Evolutionary conservation across 768 basidiomycete species (phyloP).

Genomic region (Boletus subcaerulescens): DNA sequence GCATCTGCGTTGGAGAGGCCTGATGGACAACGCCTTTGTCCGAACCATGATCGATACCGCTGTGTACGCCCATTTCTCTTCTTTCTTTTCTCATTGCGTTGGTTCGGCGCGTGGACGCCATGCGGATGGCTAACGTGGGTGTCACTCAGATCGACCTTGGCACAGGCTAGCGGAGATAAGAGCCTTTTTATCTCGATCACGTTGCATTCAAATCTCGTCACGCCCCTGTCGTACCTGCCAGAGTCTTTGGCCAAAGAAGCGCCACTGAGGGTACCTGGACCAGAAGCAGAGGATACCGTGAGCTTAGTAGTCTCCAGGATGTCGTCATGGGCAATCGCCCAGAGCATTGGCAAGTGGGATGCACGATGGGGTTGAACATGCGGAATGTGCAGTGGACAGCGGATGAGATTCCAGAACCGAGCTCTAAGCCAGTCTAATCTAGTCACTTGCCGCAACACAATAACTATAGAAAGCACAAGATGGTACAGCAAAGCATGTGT

Average conservation of each 20-base stretch:
- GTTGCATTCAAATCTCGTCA: slow-evolving; percentile 39
- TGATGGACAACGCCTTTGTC: slow-evolving; percentile 52
- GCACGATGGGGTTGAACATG: slow-evolving; percentile 40
- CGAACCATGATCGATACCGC: slow-evolving; percentile 47
- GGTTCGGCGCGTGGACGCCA: neutral
- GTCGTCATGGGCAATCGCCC: slow-evolving; percentile 42
- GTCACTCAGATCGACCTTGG: slow-evolving; percentile 8
- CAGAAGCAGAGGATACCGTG: slow-evolving; percentile 54
- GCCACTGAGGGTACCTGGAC: slow-evolving; percentile 42
- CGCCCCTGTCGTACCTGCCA: slow-evolving; percentile 53
- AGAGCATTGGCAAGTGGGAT: slow-evolving; percentile 44
- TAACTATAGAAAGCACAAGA: slow-evolving; percentile 33
- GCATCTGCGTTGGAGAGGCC: slow-evolving; percentile 60
- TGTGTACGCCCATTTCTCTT: slow-evolving; percentile 23
- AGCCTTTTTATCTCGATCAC: slow-evolving; percentile 16
- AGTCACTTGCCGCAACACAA: slow-evolving; percentile 28
- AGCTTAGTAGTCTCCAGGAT: slow-evolving; percentile 38
- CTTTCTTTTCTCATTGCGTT: neutral
- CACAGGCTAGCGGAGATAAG: slow-evolving; percentile 5
- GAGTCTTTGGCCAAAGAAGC: slow-evolving; percentile 20
- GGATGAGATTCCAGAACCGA: too few species aligned
- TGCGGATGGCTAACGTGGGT: neutral
- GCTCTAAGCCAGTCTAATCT: slow-evolving; percentile 26
- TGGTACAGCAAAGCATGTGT: slow-evolving; percentile 31
- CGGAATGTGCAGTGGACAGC: slow-evolving; percentile 27